These are phyloP conservation scores for Pachyrhizus erosus DNA, from an alignment of 306 rosid species.

Conservation along the genomic window DNA sequence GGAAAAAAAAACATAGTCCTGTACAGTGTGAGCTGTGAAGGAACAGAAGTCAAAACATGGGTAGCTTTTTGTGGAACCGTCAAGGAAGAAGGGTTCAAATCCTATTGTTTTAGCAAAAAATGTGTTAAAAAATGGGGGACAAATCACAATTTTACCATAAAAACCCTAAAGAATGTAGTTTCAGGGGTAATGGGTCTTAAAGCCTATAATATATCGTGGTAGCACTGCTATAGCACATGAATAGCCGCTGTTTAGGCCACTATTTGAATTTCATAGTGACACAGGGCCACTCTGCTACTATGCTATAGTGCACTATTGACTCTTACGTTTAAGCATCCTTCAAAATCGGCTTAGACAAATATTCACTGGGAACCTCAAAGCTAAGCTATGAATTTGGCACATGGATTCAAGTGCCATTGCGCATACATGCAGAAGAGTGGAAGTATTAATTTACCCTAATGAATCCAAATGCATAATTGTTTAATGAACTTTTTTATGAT, in stretches of 20 bases:
- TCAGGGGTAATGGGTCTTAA: background rate
- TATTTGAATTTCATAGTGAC: background rate
- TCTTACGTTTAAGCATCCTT: background rate
- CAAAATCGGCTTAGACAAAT: conserved; percentile 15
- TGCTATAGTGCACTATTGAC: background rate
- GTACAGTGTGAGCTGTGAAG: background rate
- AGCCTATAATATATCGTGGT: background rate
- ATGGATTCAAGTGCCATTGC: background rate
- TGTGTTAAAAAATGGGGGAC: background rate
- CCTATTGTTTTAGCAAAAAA: background rate
- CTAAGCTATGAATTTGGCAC: conserved; percentile 2
- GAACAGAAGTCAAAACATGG: background rate
- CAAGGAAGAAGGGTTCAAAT: background rate
- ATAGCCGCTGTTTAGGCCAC: background rate
- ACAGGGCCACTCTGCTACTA: background rate
- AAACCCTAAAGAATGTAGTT: background rate
- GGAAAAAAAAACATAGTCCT: background rate
- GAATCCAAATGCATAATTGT: conserved; percentile 16
- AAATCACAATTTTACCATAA: background rate
- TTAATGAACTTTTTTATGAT: background rate
- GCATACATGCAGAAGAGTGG: conserved; percentile 14
- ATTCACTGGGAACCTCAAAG: conserved; percentile 10
- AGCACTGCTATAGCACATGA: background rate
- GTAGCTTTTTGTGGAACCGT: background rate
- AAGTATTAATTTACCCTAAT: conserved; percentile 11